phyloP scores from a whole-genome alignment of 495 filamentous ascomycete genomes.

The Xylaria castorea region DNA sequence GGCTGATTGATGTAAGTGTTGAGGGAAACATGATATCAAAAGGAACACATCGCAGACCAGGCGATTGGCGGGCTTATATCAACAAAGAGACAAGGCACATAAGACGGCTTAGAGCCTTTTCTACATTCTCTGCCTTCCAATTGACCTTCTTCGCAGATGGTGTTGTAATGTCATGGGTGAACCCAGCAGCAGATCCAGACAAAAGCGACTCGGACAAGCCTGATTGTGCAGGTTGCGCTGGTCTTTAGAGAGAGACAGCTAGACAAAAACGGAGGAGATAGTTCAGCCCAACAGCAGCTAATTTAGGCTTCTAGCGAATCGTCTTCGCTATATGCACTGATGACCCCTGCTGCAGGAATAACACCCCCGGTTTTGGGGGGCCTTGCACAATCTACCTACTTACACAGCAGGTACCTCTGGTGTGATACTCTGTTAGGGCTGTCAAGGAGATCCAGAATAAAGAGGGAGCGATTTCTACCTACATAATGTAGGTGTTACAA shows the following conservation, averaged over 20 bases:
- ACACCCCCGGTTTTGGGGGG: constrained; percentile 23
- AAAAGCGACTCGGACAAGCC: neutral
- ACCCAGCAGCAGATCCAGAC: neutral
- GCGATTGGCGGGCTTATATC: constrained; percentile 9
- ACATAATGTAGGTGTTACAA: neutral
- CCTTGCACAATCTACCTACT: neutral
- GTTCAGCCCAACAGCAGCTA: constrained; percentile 41
- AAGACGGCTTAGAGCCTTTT: constrained; percentile 3
- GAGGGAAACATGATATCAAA: neutral
- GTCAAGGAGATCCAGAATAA: neutral
- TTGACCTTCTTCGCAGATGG: neutral
- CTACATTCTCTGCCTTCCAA: neutral
- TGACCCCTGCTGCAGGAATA: constrained; percentile 35
- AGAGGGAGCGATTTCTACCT: constrained; percentile 18
- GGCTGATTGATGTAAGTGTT: neutral
- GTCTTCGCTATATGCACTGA: constrained; percentile 21
- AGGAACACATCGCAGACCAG: constrained; percentile 2
- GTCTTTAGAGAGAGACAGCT: too few relatives aligned
- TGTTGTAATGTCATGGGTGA: constrained; percentile 4
- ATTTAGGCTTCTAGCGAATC: constrained; percentile 39
- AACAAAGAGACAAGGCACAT: neutral
- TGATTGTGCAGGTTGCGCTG: neutral
- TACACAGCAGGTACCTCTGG: too few relatives aligned
- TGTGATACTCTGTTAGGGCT: constrained; percentile 1
- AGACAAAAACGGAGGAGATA: constrained; percentile 3